These are phyloP conservation scores for Podochytrium sp. DNA, from an alignment of 192 early-diverging fungal species.

Conservation along the genomic window DNA sequence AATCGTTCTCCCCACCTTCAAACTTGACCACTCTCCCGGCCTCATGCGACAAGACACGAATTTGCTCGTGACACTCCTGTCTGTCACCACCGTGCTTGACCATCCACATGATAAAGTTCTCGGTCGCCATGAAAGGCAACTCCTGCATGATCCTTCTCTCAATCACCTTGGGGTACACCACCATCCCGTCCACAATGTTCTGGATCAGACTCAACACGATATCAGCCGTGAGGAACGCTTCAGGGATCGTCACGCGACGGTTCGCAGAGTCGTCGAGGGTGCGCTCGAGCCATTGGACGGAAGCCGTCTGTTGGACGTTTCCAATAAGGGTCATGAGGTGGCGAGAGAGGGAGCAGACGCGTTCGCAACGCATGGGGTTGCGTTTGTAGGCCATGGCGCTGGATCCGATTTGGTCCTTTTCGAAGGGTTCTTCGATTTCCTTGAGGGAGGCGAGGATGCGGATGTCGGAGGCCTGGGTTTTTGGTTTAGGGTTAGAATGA, in stretches of 20 bases:
- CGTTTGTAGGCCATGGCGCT: slow-evolving; percentile 99
- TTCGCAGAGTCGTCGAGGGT: slow-evolving; percentile 97
- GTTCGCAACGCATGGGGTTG: slow-evolving; percentile 98
- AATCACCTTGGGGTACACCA: slow-evolving; percentile 97
- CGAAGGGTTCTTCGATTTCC: slow-evolving; percentile 99
- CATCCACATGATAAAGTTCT: slow-evolving; percentile 99
- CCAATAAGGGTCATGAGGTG: slow-evolving; percentile 91
- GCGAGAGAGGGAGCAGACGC: slow-evolving; percentile 92
- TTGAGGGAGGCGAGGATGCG: slow-evolving; percentile 94
- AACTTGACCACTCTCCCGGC: slow-evolving; percentile 90
- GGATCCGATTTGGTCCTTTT: slow-evolving; percentile 98
- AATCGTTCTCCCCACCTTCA: slow-evolving; percentile 91
- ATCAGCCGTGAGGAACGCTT: slow-evolving; percentile 96
- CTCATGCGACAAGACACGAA: slow-evolving; percentile 93
- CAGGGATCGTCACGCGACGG: slow-evolving; percentile 92
- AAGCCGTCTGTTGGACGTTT: slow-evolving; percentile 86
- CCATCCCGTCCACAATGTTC: slow-evolving; percentile 96
- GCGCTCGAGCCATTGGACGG: slow-evolving; percentile 96
- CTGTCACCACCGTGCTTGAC: slow-evolving; percentile 89
- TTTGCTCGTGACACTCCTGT: slow-evolving; percentile 95
- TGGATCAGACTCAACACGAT: slow-evolving; percentile 93
- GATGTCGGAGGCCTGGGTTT: slow-evolving; percentile 85
- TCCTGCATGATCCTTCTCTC: slow-evolving; percentile 88
- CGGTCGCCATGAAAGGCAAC: slow-evolving; percentile 99
- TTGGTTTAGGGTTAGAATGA: too few relatives aligned